These are phyloP conservation scores for Borovskyia barvae DNA, from an alignment of 208 protist genomes.

Conservation along the genomic window DNA sequence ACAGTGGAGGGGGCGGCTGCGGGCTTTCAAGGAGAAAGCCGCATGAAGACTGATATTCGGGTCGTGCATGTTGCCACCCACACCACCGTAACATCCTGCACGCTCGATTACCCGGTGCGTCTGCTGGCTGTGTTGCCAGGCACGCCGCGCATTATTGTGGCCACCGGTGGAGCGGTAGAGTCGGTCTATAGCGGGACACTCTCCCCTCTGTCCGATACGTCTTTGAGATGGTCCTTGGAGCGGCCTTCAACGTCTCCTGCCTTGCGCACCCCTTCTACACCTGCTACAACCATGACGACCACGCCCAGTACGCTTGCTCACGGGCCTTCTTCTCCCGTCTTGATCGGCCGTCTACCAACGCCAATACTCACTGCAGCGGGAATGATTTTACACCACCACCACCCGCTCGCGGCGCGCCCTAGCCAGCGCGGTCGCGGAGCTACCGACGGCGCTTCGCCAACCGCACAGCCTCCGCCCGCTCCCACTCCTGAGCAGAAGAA, in stretches of 20 bases:
- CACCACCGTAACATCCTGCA: slow-evolving; percentile 21
- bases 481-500: not conserved
- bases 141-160: slow-evolving; percentile 18
- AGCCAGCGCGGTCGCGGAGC: not conserved
- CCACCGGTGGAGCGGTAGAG: slow-evolving; percentile 13
- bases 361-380: too few species aligned
- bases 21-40: not conserved
- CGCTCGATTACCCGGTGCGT: slow-evolving; percentile 22
- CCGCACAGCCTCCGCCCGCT: not conserved
- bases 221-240: too few species aligned
- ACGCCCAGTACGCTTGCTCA: too few species aligned
- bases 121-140: slow-evolving; percentile 6
- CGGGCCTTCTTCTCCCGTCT: too few species aligned
- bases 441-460: not conserved
- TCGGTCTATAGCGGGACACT: too few species aligned
- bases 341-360: too few species aligned
- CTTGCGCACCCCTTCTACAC: not conserved
- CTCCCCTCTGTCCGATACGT: too few species aligned
- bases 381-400: too few species aligned
- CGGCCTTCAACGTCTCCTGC: not conserved
- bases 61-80: slow-evolving; percentile 16
- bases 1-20: not conserved
- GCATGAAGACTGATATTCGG: slow-evolving; percentile 5
- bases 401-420: not conserved
- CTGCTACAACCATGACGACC: not conserved